These are phyloP conservation scores for thale cress (Arabidopsis thaliana) DNA, from an alignment of 345 rosid species.

Conservation along the genomic window DNA sequence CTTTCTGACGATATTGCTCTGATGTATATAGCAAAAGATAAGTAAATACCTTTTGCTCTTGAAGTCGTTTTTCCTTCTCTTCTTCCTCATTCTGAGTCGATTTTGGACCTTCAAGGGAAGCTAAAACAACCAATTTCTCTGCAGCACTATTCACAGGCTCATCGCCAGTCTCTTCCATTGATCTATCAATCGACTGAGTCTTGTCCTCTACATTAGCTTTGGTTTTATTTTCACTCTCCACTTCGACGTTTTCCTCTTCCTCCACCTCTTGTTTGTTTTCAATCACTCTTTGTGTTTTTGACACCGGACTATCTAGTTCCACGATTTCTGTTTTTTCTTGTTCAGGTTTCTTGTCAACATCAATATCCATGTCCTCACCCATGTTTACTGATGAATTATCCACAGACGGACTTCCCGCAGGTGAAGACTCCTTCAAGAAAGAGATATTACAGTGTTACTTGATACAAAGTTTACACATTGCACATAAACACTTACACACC, in stretches of 20 bases:
- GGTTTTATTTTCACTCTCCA: constrained; percentile 50
- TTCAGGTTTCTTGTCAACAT: constrained; percentile 58
- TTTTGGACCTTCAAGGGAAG: constrained; percentile 44
- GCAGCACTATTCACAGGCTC: constrained; percentile 50
- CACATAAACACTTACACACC: neutral
- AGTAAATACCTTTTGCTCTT: constrained; percentile 60
- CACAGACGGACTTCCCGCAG: constrained; percentile 64
- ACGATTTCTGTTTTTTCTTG: constrained; percentile 54
- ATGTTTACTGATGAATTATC: constrained; percentile 74
- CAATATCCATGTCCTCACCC: constrained; percentile 71
- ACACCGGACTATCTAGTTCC: constrained; percentile 51
- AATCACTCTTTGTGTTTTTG: constrained; percentile 46
- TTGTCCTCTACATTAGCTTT: constrained; percentile 50
- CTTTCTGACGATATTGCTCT: constrained; percentile 2
- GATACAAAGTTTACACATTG: constrained; percentile 15
- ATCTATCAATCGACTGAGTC: constrained; percentile 48
- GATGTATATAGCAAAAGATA: neutral
- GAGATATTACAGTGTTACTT: neutral
- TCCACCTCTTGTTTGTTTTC: constrained; percentile 53
- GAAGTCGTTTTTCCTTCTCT: constrained; percentile 51
- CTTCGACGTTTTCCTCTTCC: constrained; percentile 54
- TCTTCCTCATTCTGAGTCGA: constrained; percentile 52
- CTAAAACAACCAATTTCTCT: constrained; percentile 46
- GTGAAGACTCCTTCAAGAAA: constrained; percentile 65
- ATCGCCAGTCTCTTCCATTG: constrained; percentile 52